Percentiles rank a stretch among this genome's conserved stretches.
These are phyloP conservation scores for Hemisphaericaspora lyxosophila DNA, from an alignment of 1,139 yeast genomes.

Conservation along the genomic window DNA sequence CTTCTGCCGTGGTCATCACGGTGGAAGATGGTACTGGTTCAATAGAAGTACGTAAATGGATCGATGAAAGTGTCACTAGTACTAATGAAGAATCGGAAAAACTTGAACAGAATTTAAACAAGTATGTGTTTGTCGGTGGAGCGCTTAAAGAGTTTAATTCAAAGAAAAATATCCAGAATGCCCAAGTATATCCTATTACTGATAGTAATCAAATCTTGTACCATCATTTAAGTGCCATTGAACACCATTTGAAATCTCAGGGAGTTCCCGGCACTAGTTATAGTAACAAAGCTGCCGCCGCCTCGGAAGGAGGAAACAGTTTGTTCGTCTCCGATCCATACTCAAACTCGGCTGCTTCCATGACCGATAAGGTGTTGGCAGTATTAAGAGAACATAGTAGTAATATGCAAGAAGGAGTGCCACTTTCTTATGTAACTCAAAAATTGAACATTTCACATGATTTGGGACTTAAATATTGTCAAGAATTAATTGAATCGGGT, in stretches of 20 bases:
- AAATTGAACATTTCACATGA: slow-evolving; percentile 50
- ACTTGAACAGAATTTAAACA: slow-evolving; percentile 27
- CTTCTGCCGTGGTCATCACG: slow-evolving; percentile 54
- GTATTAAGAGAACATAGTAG: slow-evolving; percentile 51
- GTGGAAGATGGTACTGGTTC: slow-evolving; percentile 88
- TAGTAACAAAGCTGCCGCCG: too few species aligned
- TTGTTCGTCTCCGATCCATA: slow-evolving; percentile 50
- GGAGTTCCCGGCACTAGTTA: slow-evolving; percentile 24
- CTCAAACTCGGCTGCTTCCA: slow-evolving; percentile 20
- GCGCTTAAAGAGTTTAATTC: slow-evolving; percentile 69
- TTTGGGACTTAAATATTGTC: slow-evolving; percentile 49
- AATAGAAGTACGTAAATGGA: slow-evolving; percentile 69
- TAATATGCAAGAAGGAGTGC: slow-evolving; percentile 73
- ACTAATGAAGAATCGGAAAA: slow-evolving; percentile 39
- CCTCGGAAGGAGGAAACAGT: slow-evolving; percentile 28
- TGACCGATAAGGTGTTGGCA: slow-evolving; percentile 46
- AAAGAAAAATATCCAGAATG: slow-evolving; percentile 64
- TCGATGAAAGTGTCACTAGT: slow-evolving; percentile 48
- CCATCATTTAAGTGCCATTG: slow-evolving; percentile 73
- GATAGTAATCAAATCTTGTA: slow-evolving; percentile 77
- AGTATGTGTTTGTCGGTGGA: slow-evolving; percentile 71
- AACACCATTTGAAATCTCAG: slow-evolving; percentile 57
- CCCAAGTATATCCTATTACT: slow-evolving; percentile 56
- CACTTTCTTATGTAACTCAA: slow-evolving; percentile 59
- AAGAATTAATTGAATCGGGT: slow-evolving; percentile 61